phyloP scores from a whole-genome alignment of 2,329 filamentous ascomycete species.

The Sarocladium strictum region DNA sequence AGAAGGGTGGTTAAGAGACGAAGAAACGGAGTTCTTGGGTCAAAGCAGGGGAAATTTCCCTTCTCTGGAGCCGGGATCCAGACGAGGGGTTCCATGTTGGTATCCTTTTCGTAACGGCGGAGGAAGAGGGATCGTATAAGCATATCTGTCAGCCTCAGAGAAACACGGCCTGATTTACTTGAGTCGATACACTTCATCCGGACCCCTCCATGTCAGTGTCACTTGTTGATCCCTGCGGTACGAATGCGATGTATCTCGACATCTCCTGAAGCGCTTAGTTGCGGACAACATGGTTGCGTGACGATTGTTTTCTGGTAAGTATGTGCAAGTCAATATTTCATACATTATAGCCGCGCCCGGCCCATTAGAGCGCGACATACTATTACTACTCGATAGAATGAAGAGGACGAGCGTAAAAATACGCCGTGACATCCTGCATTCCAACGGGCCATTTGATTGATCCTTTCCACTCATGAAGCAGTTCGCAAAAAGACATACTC shows the following conservation, averaged over 20 bases:
- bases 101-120: constrained; percentile 2
- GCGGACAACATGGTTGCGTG: too few species aligned
- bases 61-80: constrained; percentile 14
- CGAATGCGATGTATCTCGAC: too few species aligned
- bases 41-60: neutral
- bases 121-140: neutral
- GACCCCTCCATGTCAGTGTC: too few species aligned
- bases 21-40: neutral
- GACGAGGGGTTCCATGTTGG: constrained; percentile 11
- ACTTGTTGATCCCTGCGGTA: too few species aligned
- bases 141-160: constrained; percentile 9
- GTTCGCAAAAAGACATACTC: too few species aligned
- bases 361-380: neutral
- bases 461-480: too few species aligned
- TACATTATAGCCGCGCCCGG: constrained; percentile 1
- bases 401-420: neutral
- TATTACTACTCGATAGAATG: constrained; percentile 1
- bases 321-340: neutral
- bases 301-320: too few species aligned
- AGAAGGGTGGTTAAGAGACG: neutral
- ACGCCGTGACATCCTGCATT: too few species aligned
- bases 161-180: neutral
- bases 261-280: too few species aligned
- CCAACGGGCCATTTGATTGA: too few species aligned
- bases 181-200: too few species aligned